Conservation (phyloP, 805 yeast genomes). For the Brettanomyces naardenensis region DNA sequence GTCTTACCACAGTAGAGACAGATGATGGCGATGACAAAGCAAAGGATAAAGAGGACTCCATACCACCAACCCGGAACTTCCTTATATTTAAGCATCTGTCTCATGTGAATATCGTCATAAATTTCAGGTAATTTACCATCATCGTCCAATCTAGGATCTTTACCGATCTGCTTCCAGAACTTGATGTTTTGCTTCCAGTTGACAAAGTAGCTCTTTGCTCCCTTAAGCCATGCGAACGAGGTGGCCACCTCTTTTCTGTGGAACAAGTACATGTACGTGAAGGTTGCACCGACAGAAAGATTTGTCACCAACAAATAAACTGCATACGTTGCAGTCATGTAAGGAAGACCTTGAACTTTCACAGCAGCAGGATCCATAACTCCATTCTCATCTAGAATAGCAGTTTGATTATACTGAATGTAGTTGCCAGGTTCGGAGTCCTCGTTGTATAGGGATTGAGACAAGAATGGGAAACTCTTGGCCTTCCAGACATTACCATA, state of each 20-base stretch:
- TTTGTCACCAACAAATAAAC: constrained; percentile 26
- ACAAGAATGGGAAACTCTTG: constrained; percentile 27
- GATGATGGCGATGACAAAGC: constrained; percentile 15
- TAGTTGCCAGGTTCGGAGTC: constrained; percentile 18
- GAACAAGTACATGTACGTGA: constrained; percentile 25
- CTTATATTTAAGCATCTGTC: constrained; percentile 48
- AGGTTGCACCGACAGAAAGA: constrained; percentile 26
- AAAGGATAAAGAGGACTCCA: constrained; percentile 29
- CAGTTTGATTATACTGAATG: constrained; percentile 23
- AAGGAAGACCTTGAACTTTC: constrained; percentile 23
- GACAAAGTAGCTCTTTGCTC: constrained; percentile 15
- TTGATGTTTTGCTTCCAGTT: constrained; percentile 38
- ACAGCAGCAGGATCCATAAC: constrained; percentile 18
- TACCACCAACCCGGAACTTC: constrained; percentile 77
- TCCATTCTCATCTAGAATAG: constrained; percentile 17
- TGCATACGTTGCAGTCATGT: constrained; percentile 24
- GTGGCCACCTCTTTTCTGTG: constrained; percentile 19
- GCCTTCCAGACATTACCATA: constrained; percentile 28
- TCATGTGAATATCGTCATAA: constrained; percentile 22
- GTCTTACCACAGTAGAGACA: constrained; percentile 40
- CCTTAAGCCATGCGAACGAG: constrained; percentile 18
- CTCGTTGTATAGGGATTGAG: constrained; percentile 22
- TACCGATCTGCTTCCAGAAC: constrained; percentile 32
- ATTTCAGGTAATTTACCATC: constrained; percentile 16
- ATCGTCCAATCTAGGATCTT: constrained; percentile 14